A percentile compares a stretch with the other conserved stretches of the same genome.
Evolutionary conservation across 257 asterid species (phyloP).

Genomic region (Plantago ovata): DNA sequence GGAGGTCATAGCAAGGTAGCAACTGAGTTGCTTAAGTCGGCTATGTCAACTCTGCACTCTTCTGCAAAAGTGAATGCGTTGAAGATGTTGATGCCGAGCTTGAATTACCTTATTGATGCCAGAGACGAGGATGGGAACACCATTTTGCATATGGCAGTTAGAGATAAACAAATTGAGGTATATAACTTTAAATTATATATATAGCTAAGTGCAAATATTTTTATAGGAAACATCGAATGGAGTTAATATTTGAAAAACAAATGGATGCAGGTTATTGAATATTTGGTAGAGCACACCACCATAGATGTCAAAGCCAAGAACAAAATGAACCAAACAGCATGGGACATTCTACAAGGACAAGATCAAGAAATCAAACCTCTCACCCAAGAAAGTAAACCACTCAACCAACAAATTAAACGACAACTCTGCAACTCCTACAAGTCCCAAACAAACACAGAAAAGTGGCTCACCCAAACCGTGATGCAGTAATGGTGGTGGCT

Average conservation of each 20-base stretch:
- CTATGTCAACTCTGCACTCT: slow-evolving; percentile 34
- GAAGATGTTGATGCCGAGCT: slow-evolving; percentile 22
- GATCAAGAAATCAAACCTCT: no score
- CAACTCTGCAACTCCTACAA: not conserved
- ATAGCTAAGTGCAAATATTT: no score
- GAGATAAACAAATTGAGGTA: slow-evolving; percentile 36
- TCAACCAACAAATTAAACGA: not conserved
- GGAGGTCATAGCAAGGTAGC: slow-evolving; percentile 33
- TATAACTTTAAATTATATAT: not conserved
- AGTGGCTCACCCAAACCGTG: slow-evolving; percentile 29
- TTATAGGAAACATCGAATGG: no score
- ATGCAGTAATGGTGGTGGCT: slow-evolving; percentile 19
- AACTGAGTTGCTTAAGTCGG: slow-evolving; percentile 16
- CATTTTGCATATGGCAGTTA: slow-evolving; percentile 33
- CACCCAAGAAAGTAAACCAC: not conserved
- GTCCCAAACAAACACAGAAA: slow-evolving; percentile 10
- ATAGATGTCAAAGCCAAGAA: slow-evolving; percentile 28
- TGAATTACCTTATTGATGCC: slow-evolving; percentile 17
- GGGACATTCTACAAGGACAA: slow-evolving; percentile 16
- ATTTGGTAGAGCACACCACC: slow-evolving; percentile 19
- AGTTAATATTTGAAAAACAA: no score
- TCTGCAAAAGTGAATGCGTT: slow-evolving; percentile 37
- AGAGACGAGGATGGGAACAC: slow-evolving; percentile 42
- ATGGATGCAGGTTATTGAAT: slow-evolving; percentile 31
- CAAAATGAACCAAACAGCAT: slow-evolving; percentile 28